Evolutionary conservation across 371 early-diverging fungal genomes (phyloP).

Genomic region (Paraphysoderma sedebokerense): DNA sequence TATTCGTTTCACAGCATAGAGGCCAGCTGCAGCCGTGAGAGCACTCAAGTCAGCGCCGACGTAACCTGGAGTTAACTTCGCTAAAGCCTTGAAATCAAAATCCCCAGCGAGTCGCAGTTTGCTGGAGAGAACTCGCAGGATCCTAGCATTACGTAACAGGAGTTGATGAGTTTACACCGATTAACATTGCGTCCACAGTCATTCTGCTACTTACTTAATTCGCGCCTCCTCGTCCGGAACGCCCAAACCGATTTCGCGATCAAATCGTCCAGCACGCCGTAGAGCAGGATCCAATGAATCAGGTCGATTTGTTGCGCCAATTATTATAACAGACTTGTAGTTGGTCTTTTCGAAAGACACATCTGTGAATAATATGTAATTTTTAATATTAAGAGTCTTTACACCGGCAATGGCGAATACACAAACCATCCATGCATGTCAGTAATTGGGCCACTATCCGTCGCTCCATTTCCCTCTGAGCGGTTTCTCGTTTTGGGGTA

Average conservation of each 20-base stretch:
- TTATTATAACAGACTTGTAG: slow-evolving; percentile 84
- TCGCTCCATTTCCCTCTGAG: slow-evolving; percentile 96
- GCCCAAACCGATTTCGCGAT: slow-evolving; percentile 92
- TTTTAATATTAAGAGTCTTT: background rate
- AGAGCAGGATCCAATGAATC: slow-evolving; percentile 96
- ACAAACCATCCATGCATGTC: slow-evolving; percentile 91
- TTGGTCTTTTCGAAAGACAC: slow-evolving; percentile 69
- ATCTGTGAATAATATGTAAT: slow-evolving; percentile 17
- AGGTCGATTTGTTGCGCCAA: slow-evolving; percentile 98
- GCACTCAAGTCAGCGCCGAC: slow-evolving; percentile 98
- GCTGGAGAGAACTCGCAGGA: slow-evolving; percentile 73
- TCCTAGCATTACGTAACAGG: slow-evolving; percentile 21
- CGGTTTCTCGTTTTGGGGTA: slow-evolving; percentile 98
- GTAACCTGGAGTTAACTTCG: slow-evolving; percentile 94
- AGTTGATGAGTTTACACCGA: background rate
- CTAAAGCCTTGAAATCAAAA: slow-evolving; percentile 74
- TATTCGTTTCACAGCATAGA: slow-evolving; percentile 85
- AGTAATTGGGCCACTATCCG: slow-evolving; percentile 97
- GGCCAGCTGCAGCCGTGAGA: slow-evolving; percentile 91
- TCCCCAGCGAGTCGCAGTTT: slow-evolving; percentile 74
- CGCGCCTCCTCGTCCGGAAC: slow-evolving; percentile 94
- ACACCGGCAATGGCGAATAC: too few species aligned
- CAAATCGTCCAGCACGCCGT: slow-evolving; percentile 95
- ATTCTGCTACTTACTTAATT: slow-evolving; percentile 41
- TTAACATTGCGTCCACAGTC: too few species aligned